These are phyloP conservation scores for Pseudozyma tsukubaensis DNA, from an alignment of 1,284 basidiomycete species.

Conservation along the genomic window DNA sequence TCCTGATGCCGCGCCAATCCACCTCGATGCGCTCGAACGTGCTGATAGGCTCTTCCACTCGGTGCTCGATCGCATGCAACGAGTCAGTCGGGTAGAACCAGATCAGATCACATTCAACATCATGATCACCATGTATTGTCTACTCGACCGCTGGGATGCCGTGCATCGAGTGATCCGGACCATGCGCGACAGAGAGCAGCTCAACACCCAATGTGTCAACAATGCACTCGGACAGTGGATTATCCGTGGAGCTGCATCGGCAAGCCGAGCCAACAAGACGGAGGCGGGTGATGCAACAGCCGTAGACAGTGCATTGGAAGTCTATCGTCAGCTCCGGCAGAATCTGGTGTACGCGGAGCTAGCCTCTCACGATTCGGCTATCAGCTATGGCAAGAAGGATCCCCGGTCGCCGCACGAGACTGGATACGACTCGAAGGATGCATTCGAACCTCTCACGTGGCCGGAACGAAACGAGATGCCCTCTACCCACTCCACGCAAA, in stretches of 20 bases:
- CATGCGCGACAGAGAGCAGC: constrained; percentile 9
- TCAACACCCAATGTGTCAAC: constrained; percentile 37
- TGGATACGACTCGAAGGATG: neutral
- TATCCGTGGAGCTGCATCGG: constrained; percentile 8
- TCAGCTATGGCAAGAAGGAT: constrained; percentile 14
- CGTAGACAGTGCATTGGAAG: constrained; percentile 18
- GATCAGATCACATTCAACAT: constrained; percentile 44
- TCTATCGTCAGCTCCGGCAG: constrained; percentile 41
- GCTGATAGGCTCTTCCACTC: constrained; percentile 45
- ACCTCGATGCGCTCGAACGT: constrained; percentile 21
- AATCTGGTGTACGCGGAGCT: constrained; percentile 35
- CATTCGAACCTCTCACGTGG: constrained; percentile 16
- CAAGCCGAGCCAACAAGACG: neutral
- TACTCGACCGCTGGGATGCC: constrained; percentile 28
- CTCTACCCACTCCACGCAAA: neutral
- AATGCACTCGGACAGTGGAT: constrained; percentile 29
- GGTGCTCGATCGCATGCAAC: constrained; percentile 45
- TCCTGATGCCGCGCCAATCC: constrained; percentile 24
- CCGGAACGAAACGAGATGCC: constrained; percentile 11
- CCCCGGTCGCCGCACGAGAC: neutral
- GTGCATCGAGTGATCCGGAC: constrained; percentile 15
- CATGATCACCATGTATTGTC: constrained; percentile 50
- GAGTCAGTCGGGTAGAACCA: constrained; percentile 28
- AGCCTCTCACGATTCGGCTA: constrained; percentile 8
- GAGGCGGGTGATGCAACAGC: neutral